Conservation (phyloP, 352 stramenopile species). For the Phytophthora chlamydospora region DNA sequence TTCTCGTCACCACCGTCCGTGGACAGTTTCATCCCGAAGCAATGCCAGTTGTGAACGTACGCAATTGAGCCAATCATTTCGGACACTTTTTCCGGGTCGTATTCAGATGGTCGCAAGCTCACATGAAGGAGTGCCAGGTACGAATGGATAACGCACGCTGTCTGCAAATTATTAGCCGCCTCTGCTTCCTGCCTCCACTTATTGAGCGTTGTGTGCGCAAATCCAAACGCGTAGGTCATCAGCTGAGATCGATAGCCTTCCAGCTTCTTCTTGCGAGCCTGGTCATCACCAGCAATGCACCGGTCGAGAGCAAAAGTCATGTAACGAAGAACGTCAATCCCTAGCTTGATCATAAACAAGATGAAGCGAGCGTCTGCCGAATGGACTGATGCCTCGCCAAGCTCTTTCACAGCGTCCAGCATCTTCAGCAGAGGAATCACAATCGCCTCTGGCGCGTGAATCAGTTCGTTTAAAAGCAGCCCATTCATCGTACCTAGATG, state of each 20-base stretch:
- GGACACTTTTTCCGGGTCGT: conserved; percentile 67
- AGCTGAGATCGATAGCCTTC: conserved; percentile 62
- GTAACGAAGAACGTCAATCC: conserved; percentile 81
- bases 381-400: conserved; percentile 83
- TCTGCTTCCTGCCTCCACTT: conserved; percentile 85
- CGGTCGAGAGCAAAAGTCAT: conserved; percentile 77
- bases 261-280: conserved; percentile 45
- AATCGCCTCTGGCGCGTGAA: conserved; percentile 93
- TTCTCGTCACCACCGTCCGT: conserved; percentile 48
- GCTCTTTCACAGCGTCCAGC: conserved; percentile 80
- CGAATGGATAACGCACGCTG: conserved; percentile 85
- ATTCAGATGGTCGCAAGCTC: conserved; percentile 71
- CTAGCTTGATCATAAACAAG: conserved; percentile 88
- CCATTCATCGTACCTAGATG: conserved; percentile 96
- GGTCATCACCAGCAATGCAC: conserved; percentile 37
- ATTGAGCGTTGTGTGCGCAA: conserved; percentile 69
- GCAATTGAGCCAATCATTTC: conserved; percentile 83
- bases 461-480: conserved; percentile 98
- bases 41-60: conserved; percentile 92
- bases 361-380: conserved; percentile 86
- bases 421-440: conserved; percentile 80
- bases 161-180: conserved; percentile 74
- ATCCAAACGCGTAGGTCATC: conserved; percentile 69
- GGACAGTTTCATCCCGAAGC: conserved; percentile 89
- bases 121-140: conserved; percentile 79